Percentiles rank a stretch among this genome's conserved stretches.
Evolutionary conservation across 495 filamentous ascomycete species (phyloP).

Genomic region (Poronia punctata): DNA sequence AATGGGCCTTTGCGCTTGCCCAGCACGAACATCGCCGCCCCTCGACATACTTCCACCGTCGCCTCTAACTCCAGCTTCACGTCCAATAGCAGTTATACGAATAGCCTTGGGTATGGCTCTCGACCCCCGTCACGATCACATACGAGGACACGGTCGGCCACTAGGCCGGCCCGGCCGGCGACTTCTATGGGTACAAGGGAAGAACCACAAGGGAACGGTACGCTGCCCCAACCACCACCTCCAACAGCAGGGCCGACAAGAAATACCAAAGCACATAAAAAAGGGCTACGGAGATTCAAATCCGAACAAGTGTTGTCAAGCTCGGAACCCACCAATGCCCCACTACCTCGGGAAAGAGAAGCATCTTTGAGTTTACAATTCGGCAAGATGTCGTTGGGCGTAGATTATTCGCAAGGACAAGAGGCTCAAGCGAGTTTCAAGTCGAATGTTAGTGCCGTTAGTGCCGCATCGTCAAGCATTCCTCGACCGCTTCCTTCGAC

Average conservation of each 20-base stretch:
- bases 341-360: slow-evolving; percentile 17
- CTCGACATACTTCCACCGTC: slow-evolving; percentile 45
- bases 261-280: slow-evolving; percentile 11
- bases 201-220: slow-evolving; percentile 54
- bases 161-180: slow-evolving; percentile 45
- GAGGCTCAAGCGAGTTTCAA: slow-evolving; percentile 36
- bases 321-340: slow-evolving; percentile 8
- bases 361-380: slow-evolving; percentile 22
- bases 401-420: slow-evolving; percentile 6
- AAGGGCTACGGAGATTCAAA: slow-evolving; percentile 20
- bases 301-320: slow-evolving; percentile 22
- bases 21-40: slow-evolving; percentile 12
- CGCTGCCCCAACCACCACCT: slow-evolving; percentile 25
- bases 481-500: slow-evolving; percentile 9
- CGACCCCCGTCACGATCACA: slow-evolving; percentile 41
- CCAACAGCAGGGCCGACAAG: slow-evolving; percentile 12
- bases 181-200: slow-evolving; percentile 52
- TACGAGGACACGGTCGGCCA: slow-evolving; percentile 35
- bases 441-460: not conserved
- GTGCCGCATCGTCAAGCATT: not conserved
- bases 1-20: not conserved
- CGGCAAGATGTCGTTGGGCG: slow-evolving; percentile 24
- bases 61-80: slow-evolving; percentile 43
- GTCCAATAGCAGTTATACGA: slow-evolving; percentile 48
- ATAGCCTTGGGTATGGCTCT: slow-evolving; percentile 47